Evolutionary conservation across 306 rosid species (phyloP), one percentile per base, ranked within the genome.

Genomic region (Cyclanthera cordifolia): DNA sequence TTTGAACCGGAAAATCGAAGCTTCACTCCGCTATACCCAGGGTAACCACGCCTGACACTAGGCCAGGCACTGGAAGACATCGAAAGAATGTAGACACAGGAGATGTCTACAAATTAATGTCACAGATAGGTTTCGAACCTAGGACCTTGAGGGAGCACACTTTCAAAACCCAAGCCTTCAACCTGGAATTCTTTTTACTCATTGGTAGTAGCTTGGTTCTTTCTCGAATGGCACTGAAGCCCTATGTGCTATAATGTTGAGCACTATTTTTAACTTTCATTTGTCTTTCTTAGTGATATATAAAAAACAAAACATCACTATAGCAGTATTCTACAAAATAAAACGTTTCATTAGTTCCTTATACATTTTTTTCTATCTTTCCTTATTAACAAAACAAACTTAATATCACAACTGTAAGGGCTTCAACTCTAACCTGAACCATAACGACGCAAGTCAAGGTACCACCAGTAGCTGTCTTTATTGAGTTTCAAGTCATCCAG

Each of bases 381-480:
- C 5, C 4, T 61, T 39, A 21, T 37, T 37, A n/a, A 19, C 28
- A 39, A 61, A 61, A 61, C 28, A 37, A 61, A 61, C 59, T 32
- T 21, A 64, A 21, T 64, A 39, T 64, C 34, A 64, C 13, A 10
- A 43, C 27, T 8, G 21, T 72, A 49, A 47, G 72, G 72, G 51
- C 47, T 12, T 43, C 20, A 64, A 16, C 34, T 43, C 78, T 69
- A 53, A 92, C 98, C 98, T 80, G 98, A 89, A 48, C 98, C 98
- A 70, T 92, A 89, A 69, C 98, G 93, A 71, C 96, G 98, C 81
- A 92, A 84, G 81, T 92, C 98, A 77, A 92, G 96, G 82, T 92
- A 92, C 98, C 96, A 92, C 95, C 98, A 92, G 79, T 81, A 87
- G 75, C 83, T 78, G 11, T 92, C 94, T 83, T 83, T 92, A 61